Evolutionary conservation across 345 rosid species (phyloP).

Genomic region (Dovyalis caffra): DNA sequence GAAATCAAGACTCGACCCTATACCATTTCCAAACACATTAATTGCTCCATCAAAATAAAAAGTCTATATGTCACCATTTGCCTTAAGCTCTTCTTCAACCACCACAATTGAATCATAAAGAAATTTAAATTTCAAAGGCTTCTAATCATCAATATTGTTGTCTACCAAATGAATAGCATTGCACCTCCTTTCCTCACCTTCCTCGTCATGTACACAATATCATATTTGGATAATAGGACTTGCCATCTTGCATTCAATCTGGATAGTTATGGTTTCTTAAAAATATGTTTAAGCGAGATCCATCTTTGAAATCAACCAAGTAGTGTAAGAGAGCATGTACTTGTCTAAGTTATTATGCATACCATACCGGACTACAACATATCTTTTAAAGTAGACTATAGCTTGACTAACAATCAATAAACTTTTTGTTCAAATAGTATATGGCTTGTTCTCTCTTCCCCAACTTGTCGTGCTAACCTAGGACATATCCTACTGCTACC

Average conservation of each 20-base stretch:
- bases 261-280: background rate
- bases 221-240: background rate
- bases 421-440: conserved; percentile 3
- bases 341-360: background rate
- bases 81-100: no score
- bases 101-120: no score
- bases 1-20: no score
- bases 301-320: background rate
- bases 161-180: no score
- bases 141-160: no score
- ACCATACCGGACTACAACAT: conserved; percentile 10
- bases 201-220: background rate
- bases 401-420: background rate
- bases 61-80: no score
- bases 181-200: no score
- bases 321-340: conserved; percentile 2
- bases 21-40: no score
- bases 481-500: background rate
- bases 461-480: background rate
- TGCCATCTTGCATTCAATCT: background rate
- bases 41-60: no score
- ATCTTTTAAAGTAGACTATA: background rate
- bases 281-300: background rate
- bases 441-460: background rate
- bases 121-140: no score